Conservation (phyloP, 2,329 filamentous ascomycete species). For the Huntiella abstrusa region DNA sequence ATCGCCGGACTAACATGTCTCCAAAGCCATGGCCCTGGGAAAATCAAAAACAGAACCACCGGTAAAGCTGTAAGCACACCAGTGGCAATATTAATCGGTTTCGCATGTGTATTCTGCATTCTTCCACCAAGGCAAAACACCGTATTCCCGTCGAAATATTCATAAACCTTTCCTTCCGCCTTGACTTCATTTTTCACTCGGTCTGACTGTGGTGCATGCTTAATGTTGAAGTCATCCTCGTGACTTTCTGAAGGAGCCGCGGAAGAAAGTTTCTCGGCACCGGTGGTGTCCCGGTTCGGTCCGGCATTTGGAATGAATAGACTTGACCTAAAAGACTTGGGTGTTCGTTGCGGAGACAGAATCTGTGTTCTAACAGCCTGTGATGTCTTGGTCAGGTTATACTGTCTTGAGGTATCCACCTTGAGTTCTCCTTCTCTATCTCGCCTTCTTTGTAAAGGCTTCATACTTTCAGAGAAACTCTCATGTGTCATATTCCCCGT, state of each 20-base stretch:
- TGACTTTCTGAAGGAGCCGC: conserved; percentile 45
- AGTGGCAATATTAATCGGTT: conserved; percentile 78
- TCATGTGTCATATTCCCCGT: conserved; percentile 37
- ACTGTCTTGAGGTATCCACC: conserved; percentile 41
- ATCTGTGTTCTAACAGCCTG: conserved; percentile 14
- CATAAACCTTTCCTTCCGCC: conserved; percentile 52
- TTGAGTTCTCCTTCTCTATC: conserved; percentile 26
- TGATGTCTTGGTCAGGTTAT: conserved; percentile 21
- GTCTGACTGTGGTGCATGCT: conserved; percentile 21
- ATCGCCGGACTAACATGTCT: conserved; percentile 70
- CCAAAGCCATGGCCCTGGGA: conserved; percentile 75
- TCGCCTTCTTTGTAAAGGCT: conserved; percentile 40
- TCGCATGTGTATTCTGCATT: conserved; percentile 70
- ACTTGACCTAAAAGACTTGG: conserved; percentile 56
- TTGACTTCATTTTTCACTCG: conserved; percentile 18
- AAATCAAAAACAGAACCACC: conserved; percentile 64
- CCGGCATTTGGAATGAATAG: conserved; percentile 42
- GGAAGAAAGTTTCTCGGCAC: conserved; percentile 71
- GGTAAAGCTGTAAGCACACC: conserved; percentile 65
- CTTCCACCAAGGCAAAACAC: conserved; percentile 74
- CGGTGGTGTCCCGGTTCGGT: conserved; percentile 38
- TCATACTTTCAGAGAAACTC: conserved; percentile 59
- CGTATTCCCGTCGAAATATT: conserved; percentile 90
- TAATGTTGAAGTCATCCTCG: conserved; percentile 13
- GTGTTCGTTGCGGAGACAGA: conserved; percentile 48